Evolutionary conservation across 495 filamentous ascomycete species (phyloP).

Genomic region (Rhypophila decipiens): DNA sequence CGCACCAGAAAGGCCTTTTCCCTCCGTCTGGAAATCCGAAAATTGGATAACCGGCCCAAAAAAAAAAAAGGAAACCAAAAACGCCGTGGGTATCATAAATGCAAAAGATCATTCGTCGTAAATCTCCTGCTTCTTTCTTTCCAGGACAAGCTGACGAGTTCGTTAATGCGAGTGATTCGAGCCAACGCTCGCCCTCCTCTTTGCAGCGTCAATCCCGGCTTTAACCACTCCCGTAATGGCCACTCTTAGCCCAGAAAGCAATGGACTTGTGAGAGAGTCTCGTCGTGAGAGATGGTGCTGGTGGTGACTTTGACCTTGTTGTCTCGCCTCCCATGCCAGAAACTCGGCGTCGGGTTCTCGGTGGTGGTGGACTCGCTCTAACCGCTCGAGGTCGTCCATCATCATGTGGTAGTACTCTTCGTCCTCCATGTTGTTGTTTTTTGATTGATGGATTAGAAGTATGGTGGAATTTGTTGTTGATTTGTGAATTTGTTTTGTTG

Average conservation of each 20-base stretch:
- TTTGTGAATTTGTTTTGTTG: too few relatives aligned
- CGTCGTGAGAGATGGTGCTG: neutral
- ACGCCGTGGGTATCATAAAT: too few relatives aligned
- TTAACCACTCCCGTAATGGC: constrained; percentile 3
- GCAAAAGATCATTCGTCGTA: too few relatives aligned
- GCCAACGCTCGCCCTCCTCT: neutral
- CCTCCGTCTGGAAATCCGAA: too few relatives aligned
- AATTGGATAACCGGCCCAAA: too few relatives aligned
- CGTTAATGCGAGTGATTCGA: neutral
- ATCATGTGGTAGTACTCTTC: constrained; percentile 25
- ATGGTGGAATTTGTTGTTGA: neutral
- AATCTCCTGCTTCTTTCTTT: too few relatives aligned
- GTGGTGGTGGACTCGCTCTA: constrained; percentile 18
- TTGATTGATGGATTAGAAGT: neutral
- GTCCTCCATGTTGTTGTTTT: constrained; percentile 19
- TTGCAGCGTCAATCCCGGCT: constrained; percentile 1
- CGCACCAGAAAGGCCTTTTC: too few relatives aligned
- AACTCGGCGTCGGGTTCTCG: neutral
- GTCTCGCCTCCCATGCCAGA: neutral
- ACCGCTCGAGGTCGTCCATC: constrained; percentile 17
- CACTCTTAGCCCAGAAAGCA: constrained; percentile 9
- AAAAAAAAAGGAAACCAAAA: too few relatives aligned
- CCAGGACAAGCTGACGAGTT: too few relatives aligned
- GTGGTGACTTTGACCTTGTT: neutral
- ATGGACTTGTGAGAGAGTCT: constrained; percentile 14